Base-by-base conservation (phyloP, 768 basidiomycete genomes). In the Kwoniella europaea region DNA sequence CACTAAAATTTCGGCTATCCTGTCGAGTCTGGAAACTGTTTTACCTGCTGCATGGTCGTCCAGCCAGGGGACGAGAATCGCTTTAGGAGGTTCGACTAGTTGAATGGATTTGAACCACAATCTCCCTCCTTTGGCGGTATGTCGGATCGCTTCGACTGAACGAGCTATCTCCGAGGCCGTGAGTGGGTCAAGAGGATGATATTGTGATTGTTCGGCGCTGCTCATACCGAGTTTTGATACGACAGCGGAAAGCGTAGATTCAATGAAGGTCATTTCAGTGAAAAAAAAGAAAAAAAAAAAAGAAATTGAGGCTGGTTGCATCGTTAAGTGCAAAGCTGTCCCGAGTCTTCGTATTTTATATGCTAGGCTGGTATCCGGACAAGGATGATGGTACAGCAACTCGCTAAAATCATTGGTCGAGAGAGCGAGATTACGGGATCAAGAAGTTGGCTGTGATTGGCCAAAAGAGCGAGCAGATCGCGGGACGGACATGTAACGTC, bases 41-140 rank as follows among this genome's bases (percentile, higher is more conserved):
- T 44, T 42, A 41, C 50, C 65, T 22, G 56, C 65, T n/a, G 50
- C 50, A 18, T 29, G 56, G 4, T 54, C 55, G 22, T 55, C 65
- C 3, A 68, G 59, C 43, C 43, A 68, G 12, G 67, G 67, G 3
- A 50, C 55, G n/a, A 68, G 50, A 13, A 42, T 16, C 10, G 67
- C 60, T 50, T 68, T 68, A n/a, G 67, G 67, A n/a, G 67, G 58
- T 15, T 68, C 67, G 20, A 46, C 44, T 12, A 68, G 29, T 18
- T 59, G 57, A 20, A 18, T 52, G 41, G 41, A 41, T 55, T 68
- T 68, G 67, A 61, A 60, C 67, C 67, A 68, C 27, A 67, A 18
- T 50, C 58, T 43, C 2, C 10, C 58, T 20, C 35, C 41, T 1
- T 22, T 15, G n/a, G 24, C 22, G 3, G 27, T 20, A 22, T 35